Conservation (phyloP, 345 rosid species). For the Eucalyptus cloeziana region DNA sequence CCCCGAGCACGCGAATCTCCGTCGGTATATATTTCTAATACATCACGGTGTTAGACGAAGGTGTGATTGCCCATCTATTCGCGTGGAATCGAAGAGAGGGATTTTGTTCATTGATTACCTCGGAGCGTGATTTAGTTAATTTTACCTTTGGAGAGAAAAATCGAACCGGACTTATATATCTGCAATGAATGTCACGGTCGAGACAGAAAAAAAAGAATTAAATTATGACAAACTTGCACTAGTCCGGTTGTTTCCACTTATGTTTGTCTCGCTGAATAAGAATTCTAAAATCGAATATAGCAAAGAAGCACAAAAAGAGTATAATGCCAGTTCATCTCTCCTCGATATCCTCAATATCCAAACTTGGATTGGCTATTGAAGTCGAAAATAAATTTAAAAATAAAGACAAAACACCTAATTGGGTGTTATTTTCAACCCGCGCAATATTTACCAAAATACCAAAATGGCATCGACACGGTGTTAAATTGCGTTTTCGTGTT, state of each 20-base stretch:
- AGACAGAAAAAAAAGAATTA: too few species aligned
- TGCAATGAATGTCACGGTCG: rapidly evolving
- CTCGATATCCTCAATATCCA: not conserved
- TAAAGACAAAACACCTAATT: not conserved
- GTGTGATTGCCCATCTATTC: not conserved
- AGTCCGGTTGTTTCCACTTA: rapidly evolving
- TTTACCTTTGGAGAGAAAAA: not conserved
- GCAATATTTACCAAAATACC: not conserved
- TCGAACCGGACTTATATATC: rapidly evolving
- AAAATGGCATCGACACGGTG: not conserved
- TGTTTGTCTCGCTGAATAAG: not conserved
- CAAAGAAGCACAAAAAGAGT: not conserved
- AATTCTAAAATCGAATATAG: not conserved
- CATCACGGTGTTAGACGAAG: not conserved
- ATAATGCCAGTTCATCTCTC: not conserved
- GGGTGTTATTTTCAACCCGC: rapidly evolving
- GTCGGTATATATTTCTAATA: too few species aligned
- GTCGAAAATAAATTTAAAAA: not conserved
- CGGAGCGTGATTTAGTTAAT: not conserved
- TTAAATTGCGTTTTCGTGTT: not conserved
- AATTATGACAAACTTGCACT: not conserved
- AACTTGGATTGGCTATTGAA: not conserved
- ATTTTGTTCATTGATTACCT: too few species aligned
- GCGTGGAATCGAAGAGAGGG: rapidly evolving
- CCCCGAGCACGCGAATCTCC: not conserved